Base-by-base conservation (phyloP, 805 yeast genomes). In the Cyberlindnera sargentensis region DNA sequence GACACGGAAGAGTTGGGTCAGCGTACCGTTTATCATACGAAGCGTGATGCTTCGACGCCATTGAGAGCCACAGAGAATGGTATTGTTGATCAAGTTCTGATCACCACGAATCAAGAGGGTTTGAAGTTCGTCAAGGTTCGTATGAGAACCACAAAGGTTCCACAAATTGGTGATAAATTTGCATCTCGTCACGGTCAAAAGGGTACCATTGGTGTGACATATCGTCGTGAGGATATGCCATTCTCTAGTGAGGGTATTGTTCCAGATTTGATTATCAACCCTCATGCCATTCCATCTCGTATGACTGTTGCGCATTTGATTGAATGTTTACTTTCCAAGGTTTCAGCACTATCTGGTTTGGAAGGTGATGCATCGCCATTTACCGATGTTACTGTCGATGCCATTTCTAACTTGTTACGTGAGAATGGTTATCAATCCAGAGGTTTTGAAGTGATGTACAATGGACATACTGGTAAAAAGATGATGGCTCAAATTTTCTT, bases 291-390 rank as follows among this genome's bases (percentile, higher is more conserved):
- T 77, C 99, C 99, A 55, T 93, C 99, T 46, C 97, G 99, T 78
- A 93, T 93, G 99, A 93, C 99, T 34, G 99, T 93, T 48, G 99
- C 99, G 40, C 98, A 93, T 74, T 83, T 93, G 73, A 91, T 93
- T 67, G 99, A 93, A 73, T 93, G 99, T 84, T 73, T 93, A 65
- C 72, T 93, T 57, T 84, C 95, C 40, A 93, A 93, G 68, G 98
- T 93, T 36, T 90, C 97, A 4, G 81, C 98, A 2, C 73, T 93
- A 56, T 82, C 95, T 39, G 99, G 98, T 60, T 76, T 86, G 59
- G 99, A 93, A 68, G 99, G 99, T 75, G 99, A 93, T 67, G 99
- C 99, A 6, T 89, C 98, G 6, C 99, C 99, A 39, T 93, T 93
- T 64, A 93, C 98, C 0, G 98, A 90, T 66, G 95, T 93, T 48